Conservation (phyloP, 1,284 basidiomycete genomes). For the Cryptococcus wingfieldii region DNA sequence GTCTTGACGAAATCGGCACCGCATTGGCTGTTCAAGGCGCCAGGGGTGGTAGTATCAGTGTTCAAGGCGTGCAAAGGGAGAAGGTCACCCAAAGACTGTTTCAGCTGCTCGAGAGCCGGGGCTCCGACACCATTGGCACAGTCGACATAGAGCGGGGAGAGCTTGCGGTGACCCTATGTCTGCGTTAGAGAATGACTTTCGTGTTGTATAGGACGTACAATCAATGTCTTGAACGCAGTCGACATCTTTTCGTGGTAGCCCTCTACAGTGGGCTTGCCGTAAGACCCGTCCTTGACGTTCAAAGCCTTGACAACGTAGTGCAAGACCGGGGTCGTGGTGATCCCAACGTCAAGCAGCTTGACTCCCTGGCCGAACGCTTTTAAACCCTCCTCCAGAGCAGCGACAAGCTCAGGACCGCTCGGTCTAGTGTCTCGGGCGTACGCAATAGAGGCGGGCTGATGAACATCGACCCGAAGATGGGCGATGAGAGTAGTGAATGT, state of each 20-base stretch:
- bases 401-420: slow-evolving; percentile 75
- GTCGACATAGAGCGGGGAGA: slow-evolving; percentile 69
- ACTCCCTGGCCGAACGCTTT: slow-evolving; percentile 54
- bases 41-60: slow-evolving; percentile 61
- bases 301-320: slow-evolving; percentile 91
- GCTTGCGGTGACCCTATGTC: slow-evolving; percentile 61
- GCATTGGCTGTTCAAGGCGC: slow-evolving; percentile 78
- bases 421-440: slow-evolving; percentile 93
- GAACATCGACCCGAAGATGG: slow-evolving; percentile 70
- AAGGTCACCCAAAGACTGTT: slow-evolving; percentile 47
- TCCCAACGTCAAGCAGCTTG: slow-evolving; percentile 54
- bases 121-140: slow-evolving; percentile 98
- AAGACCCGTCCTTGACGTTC: slow-evolving; percentile 65
- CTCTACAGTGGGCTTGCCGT: slow-evolving; percentile 76
- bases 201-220: slow-evolving; percentile 56
- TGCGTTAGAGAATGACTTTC: not conserved
- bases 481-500: slow-evolving; percentile 64
- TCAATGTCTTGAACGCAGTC: slow-evolving; percentile 77
- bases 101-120: slow-evolving; percentile 59
- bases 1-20: slow-evolving; percentile 99
- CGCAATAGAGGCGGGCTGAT: slow-evolving; percentile 73
- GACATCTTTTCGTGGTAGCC: slow-evolving; percentile 86
- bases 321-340: slow-evolving; percentile 90
- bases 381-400: slow-evolving; percentile 79
- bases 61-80: slow-evolving; percentile 58